phyloP scores from a whole-genome alignment of 495 filamentous ascomycete species.

The Aspergillus sparsus region DNA sequence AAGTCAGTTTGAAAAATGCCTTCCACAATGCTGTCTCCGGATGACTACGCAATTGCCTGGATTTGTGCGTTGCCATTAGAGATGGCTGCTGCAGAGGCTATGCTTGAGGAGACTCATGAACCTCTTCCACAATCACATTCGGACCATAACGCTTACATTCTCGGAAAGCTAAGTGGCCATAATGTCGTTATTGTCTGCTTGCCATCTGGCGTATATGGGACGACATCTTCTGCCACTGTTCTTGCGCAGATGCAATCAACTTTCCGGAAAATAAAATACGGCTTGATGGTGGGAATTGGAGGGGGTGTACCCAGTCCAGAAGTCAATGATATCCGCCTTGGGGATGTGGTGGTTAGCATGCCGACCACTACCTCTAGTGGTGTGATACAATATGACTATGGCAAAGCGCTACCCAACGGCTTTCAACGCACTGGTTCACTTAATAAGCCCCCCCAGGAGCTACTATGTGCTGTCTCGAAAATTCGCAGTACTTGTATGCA shows the following conservation, averaged over 20 bases:
- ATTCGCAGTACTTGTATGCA: no score
- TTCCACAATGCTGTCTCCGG: no score
- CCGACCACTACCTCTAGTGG: no score
- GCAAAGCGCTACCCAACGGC: slow-evolving; percentile 24
- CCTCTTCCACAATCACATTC: no score
- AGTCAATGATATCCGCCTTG: slow-evolving; percentile 33
- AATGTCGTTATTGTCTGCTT: slow-evolving; percentile 31
- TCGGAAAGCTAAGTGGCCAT: slow-evolving; percentile 28
- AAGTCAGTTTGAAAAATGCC: no score
- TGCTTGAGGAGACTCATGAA: no score
- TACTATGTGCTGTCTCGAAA: not conserved
- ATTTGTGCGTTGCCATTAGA: slow-evolving; percentile 22
- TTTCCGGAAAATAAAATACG: slow-evolving; percentile 26
- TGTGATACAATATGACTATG: slow-evolving; percentile 39
- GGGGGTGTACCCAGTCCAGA: slow-evolving; percentile 28
- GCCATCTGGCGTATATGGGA: slow-evolving; percentile 28
- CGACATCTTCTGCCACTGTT: slow-evolving; percentile 18
- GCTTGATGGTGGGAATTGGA: slow-evolving; percentile 33
- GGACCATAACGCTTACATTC: slow-evolving; percentile 33
- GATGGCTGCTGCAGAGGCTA: no score
- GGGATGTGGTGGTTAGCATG: slow-evolving; percentile 50
- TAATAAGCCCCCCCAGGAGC: no score
- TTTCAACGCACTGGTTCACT: slow-evolving; percentile 26
- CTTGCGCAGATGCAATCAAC: slow-evolving; percentile 22
- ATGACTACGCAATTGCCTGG: no score